A percentile compares a stretch with the other conserved stretches of the same genome.
These are phyloP conservation scores for Aspergillus leporis DNA, from an alignment of 495 filamentous ascomycete species.

Conservation along the genomic window DNA sequence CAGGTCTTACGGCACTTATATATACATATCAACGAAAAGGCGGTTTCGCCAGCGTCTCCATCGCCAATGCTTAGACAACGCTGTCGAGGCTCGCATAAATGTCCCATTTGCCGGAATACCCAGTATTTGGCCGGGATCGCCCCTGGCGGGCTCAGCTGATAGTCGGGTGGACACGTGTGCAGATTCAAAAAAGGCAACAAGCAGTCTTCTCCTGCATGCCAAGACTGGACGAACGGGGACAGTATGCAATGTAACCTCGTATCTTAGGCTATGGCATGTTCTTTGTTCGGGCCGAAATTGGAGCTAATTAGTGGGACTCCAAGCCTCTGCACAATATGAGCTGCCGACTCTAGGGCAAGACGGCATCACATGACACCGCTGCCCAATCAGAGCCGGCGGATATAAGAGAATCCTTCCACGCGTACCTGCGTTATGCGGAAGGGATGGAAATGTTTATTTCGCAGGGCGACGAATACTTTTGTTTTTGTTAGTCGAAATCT, in stretches of 20 bases:
- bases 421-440: background rate
- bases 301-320: background rate
- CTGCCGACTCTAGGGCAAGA: background rate
- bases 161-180: background rate
- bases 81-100: no score
- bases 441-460: no score
- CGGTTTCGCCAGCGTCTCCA: no score
- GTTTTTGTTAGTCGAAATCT: no score
- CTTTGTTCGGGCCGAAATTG: background rate
- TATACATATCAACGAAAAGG: background rate
- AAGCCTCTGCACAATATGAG: no score
- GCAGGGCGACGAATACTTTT: no score
- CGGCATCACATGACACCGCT: background rate
- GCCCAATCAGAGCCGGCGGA: background rate
- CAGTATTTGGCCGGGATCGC: background rate
- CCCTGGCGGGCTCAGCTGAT: background rate
- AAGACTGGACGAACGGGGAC: background rate
- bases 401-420: background rate
- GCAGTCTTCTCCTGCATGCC: background rate
- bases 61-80: background rate
- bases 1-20: background rate
- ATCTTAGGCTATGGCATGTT: background rate
- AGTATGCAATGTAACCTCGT: background rate
- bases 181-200: background rate
- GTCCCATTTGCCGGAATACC: background rate